Evolutionary conservation across 441 rosid genomes (phyloP).

Genomic region (Brassica balearica): DNA sequence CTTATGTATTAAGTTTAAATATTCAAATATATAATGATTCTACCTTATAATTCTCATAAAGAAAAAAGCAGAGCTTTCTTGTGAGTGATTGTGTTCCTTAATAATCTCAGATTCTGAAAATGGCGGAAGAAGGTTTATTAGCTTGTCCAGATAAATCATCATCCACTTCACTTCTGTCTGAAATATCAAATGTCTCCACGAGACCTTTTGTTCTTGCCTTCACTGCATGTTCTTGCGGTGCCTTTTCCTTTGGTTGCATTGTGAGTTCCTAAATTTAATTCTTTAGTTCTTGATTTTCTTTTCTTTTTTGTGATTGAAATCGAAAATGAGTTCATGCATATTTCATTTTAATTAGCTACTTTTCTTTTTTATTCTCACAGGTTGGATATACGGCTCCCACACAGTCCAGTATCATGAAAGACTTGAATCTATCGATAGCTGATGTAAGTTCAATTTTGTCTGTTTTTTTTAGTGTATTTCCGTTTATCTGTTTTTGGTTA

Average conservation of each 20-base stretch:
- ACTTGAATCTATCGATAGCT: conserved; percentile 43
- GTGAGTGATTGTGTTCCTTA: conserved; percentile 6
- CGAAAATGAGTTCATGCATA: background rate
- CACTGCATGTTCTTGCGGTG: conserved; percentile 33
- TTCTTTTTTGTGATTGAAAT: background rate
- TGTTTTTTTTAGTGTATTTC: conserved; percentile 6
- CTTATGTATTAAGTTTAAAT: background rate
- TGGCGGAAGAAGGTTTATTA: conserved; percentile 30
- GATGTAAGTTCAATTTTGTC: conserved; percentile 29
- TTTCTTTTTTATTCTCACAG: conserved; percentile 13
- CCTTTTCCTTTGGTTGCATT: conserved; percentile 41
- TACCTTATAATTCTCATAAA: background rate
- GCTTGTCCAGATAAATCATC: conserved; percentile 4
- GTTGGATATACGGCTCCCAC: conserved; percentile 43
- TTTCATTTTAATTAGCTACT: background rate
- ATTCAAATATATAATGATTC: background rate
- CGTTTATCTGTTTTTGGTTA: conserved; percentile 18
- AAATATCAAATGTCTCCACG: conserved; percentile 38
- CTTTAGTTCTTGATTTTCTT: background rate
- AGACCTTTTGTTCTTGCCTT: conserved; percentile 41
- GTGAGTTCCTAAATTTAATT: conserved; percentile 25
- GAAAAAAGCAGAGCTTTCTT: background rate
- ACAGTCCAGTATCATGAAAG: conserved; percentile 40
- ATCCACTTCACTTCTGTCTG: conserved; percentile 30
- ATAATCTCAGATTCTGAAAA: conserved; percentile 19